phyloP scores from a whole-genome alignment of 768 basidiomycete genomes.

The Hygrophorus russula region DNA sequence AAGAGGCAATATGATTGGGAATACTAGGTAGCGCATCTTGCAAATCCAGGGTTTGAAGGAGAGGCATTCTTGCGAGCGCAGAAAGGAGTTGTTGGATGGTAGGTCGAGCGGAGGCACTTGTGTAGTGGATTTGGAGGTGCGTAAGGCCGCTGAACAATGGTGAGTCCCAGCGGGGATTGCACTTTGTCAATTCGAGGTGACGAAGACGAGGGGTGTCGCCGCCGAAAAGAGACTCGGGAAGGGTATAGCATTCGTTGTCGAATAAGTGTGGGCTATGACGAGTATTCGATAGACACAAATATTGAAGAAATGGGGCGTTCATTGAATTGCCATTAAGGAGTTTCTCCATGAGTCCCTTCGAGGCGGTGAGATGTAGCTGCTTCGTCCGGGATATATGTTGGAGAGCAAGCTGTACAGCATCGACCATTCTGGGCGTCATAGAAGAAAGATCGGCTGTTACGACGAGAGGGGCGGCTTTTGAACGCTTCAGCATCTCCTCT shows the following conservation, averaged over 20 bases:
- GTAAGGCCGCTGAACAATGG: conserved; percentile 23
- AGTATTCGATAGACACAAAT: conserved; percentile 15
- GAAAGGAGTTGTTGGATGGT: conserved; percentile 20
- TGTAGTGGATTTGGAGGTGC: conserved; percentile 23
- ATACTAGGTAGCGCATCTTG: conserved; percentile 22
- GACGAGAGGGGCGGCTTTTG: conserved; percentile 27
- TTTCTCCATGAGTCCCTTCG: conserved; percentile 14
- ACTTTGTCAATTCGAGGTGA: conserved; percentile 22
- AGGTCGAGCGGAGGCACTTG: conserved; percentile 16
- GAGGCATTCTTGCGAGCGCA: conserved; percentile 22
- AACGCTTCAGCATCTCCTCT: conserved; percentile 32
- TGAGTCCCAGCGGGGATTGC: conserved; percentile 25
- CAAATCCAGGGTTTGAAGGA: conserved; percentile 22
- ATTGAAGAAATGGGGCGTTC: conserved; percentile 21
- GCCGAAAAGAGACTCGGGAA: conserved; percentile 18
- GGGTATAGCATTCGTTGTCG: conserved; percentile 11
- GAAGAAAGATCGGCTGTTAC: conserved; percentile 17
- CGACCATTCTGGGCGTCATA: conserved; percentile 16
- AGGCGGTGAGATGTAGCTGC: conserved; percentile 19
- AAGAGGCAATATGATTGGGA: conserved; percentile 5
- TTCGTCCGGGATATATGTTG: conserved; percentile 22
- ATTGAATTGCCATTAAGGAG: conserved; percentile 15
- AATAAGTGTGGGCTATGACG: conserved; percentile 11
- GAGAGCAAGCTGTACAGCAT: conserved; percentile 19
- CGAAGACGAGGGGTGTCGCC: conserved; percentile 23